Conservation (phyloP, 331 rosid genomes). For the Pyracantha coccinea region DNA sequence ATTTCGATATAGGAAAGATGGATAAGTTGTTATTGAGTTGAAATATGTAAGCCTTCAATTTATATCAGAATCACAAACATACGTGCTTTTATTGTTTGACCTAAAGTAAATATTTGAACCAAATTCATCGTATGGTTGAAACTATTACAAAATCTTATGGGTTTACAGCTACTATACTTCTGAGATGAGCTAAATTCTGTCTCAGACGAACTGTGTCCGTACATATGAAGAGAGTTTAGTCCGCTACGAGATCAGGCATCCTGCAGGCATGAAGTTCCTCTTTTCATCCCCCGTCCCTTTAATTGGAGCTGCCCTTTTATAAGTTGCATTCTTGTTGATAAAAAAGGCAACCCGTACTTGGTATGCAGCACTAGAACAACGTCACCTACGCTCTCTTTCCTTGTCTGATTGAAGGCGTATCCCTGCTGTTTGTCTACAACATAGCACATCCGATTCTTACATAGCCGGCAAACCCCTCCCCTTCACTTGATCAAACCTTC, state of each 20-base stretch:
- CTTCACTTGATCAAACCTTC: neutral
- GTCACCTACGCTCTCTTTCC: too few relatives aligned
- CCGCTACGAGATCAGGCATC: neutral
- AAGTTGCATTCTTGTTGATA: too few relatives aligned
- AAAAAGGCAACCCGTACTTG: too few relatives aligned
- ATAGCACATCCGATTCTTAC: neutral
- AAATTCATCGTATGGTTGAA: neutral
- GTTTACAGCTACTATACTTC: neutral
- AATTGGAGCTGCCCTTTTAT: too few relatives aligned
- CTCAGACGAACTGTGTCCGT: neutral
- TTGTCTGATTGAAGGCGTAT: too few relatives aligned
- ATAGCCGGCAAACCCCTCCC: neutral
- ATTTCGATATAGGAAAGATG: neutral
- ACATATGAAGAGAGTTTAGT: neutral
- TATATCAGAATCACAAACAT: neutral
- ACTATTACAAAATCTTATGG: neutral
- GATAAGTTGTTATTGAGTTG: neutral
- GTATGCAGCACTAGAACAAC: too few relatives aligned
- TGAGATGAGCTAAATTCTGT: neutral
- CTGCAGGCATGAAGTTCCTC: neutral
- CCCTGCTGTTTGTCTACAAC: too few relatives aligned
- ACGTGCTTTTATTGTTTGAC: neutral
- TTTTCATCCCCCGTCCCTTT: too few relatives aligned
- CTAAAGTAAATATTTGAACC: neutral
- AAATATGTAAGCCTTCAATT: neutral